Conservation (phyloP, 441 rosid genomes). For the Biscutella auriculata region DNA sequence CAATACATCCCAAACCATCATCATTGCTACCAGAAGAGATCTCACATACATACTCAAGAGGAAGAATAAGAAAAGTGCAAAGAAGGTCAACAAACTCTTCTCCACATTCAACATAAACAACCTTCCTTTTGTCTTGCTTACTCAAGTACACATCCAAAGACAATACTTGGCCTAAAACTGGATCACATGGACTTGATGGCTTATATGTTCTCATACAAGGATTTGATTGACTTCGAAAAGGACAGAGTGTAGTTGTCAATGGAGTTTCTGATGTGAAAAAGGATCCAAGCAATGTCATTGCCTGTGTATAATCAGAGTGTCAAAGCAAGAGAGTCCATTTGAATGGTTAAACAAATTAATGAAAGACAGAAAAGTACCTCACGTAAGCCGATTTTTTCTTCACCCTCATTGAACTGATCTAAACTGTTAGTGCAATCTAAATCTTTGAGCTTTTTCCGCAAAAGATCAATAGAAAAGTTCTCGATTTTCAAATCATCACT, state of each 20-base stretch:
- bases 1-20: not conserved
- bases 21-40: not conserved
- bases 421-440: not conserved
- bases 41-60: not conserved
- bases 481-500: not conserved
- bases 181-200: not conserved
- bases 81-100: not conserved
- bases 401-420: not conserved
- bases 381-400: not conserved
- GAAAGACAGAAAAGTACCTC: not conserved
- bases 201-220: not conserved
- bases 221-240: not conserved
- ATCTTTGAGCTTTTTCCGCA: not conserved
- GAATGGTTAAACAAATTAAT: not conserved
- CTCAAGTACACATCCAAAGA: not conserved
- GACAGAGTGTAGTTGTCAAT: not conserved
- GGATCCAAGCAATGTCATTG: not conserved
- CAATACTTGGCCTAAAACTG: not conserved
- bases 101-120: not conserved
- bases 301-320: not conserved
- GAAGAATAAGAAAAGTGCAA: not conserved
- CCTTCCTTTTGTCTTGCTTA: not conserved
- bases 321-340: not conserved
- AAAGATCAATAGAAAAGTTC: not conserved
- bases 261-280: slow-evolving; percentile 7